Evolutionary conservation across 352 stramenopile species (phyloP), one percentile per base, ranked within the genome.

Genomic region (Phytophthora vignae): DNA sequence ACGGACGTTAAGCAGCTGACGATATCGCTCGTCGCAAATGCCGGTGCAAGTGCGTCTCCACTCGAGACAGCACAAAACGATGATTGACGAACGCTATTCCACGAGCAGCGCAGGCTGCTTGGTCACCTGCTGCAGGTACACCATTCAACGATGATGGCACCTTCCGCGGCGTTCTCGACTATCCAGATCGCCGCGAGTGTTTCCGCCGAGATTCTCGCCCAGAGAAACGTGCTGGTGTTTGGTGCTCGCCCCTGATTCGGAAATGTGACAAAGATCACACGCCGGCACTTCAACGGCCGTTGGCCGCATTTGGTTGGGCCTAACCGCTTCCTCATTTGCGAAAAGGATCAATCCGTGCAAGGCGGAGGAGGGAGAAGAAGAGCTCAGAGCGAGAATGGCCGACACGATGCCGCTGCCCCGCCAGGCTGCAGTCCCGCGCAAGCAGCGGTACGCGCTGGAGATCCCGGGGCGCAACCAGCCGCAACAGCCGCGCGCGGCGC

Each of bases 341-440:
- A 62, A 76, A 73, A 73, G 63, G 67, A 42, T 42, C 36, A 42
- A 42, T 33, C 29, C 29, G 29, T 33, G 29, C 29, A 10, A 33
- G 29, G 29, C 29, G 29, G 29, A 33, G 29, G 36, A 7, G 31
- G 1, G 36, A 14, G 36, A 17, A 17, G 36, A 17, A 11, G 36
- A 17, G 10, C 36, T 15, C 36, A 42, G 14, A 17, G 10, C 36
- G 36, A 27, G 8, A 25, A 67, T 77, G 64, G 64, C 69, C 8
- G 70, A 76, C 38, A 76, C 64, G 46, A 46, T 77, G 52, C 21
- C 57, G 36, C 21, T 65, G 44, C 58, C 58, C n/a, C 64, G 61
- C 48, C 25, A 61, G 21, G 50, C 49, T 17, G 3, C 77, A 46
- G 79, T 76, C 54, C 78, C 72, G n/a, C 84, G 73, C 69, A 87